Percentiles rank a stretch among this genome's conserved stretches.
Conservation (phyloP, 2,329 filamentous ascomycete genomes). For the Penicillium sp. region DNA sequence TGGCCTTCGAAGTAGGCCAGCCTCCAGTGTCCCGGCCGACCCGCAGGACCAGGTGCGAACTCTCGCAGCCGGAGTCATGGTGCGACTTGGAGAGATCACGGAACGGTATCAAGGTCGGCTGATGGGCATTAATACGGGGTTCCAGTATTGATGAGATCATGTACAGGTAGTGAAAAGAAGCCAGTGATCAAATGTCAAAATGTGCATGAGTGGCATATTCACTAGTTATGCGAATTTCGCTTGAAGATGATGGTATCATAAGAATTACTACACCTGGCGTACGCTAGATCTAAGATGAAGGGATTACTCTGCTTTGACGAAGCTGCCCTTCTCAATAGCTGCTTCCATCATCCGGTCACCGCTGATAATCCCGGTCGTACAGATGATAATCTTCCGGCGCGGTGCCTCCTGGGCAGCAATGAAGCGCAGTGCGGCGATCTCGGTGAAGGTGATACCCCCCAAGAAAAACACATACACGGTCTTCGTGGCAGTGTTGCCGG, state of each 20-base stretch:
- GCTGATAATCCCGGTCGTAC: conserved; percentile 85
- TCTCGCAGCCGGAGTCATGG: conserved; percentile 75
- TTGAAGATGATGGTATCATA: conserved; percentile 17
- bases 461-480: conserved; percentile 95
- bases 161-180: too few species aligned
- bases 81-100: conserved; percentile 75
- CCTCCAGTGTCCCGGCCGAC: conserved; percentile 56
- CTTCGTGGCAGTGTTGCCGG: conserved; percentile 71
- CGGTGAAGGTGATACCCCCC: conserved; percentile 93
- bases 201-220: too few species aligned
- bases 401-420: conserved; percentile 80
- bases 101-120: conserved; percentile 75
- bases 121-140: conserved; percentile 64
- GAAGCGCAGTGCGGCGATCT: conserved; percentile 90
- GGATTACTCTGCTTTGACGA: conserved; percentile 42
- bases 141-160: conserved; percentile 42
- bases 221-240: too few species aligned
- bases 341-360: conserved; percentile 86
- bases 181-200: too few species aligned
- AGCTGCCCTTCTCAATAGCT: conserved; percentile 70
- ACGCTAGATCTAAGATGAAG: conserved; percentile 8
- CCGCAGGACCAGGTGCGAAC: conserved; percentile 40
- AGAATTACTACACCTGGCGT: conserved; percentile 6
- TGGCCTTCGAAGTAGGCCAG: conserved; percentile 55
- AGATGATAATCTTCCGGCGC: conserved; percentile 81